These are phyloP conservation scores for Podochytrium sp. DNA, from an alignment of 192 early-diverging fungal genomes.

Conservation along the genomic window DNA sequence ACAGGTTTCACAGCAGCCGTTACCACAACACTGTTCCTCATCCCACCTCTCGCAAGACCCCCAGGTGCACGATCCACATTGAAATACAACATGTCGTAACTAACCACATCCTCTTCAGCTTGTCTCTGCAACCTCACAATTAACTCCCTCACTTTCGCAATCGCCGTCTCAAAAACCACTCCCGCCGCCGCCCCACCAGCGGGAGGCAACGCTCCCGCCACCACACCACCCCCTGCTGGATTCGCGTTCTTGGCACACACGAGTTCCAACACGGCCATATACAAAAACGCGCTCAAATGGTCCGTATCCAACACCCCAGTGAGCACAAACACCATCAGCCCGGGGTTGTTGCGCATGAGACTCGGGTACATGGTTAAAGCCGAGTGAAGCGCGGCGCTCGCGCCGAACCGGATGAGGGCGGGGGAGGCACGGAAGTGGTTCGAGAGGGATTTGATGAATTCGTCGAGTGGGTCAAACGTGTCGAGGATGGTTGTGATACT, in stretches of 20 bases:
- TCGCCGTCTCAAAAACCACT: neutral
- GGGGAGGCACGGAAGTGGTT: conserved; percentile 61
- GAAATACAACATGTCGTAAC: conserved; percentile 37
- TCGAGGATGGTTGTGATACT: no score
- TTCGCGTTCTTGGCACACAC: conserved; percentile 16
- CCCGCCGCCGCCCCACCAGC: neutral
- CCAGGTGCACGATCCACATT: neutral
- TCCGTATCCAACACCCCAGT: conserved; percentile 59
- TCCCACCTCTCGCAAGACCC: neutral
- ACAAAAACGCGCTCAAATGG: conserved; percentile 52
- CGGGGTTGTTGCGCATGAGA: conserved; percentile 35
- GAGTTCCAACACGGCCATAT: conserved; percentile 50
- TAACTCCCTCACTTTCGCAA: conserved; percentile 29
- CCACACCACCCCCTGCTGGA: neutral
- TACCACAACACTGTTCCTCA: neutral
- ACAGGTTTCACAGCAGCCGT: neutral
- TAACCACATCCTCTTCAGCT: conserved; percentile 3
- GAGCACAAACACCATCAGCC: conserved; percentile 47
- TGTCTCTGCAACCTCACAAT: conserved; percentile 24
- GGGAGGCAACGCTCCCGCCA: neutral
- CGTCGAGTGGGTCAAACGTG: conserved; percentile 36
- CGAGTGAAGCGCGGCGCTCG: conserved; percentile 51
- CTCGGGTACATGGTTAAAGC: conserved; percentile 43
- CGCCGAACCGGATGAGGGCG: conserved; percentile 56
- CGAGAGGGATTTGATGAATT: conserved; percentile 48